phyloP scores from a whole-genome alignment of 192 early-diverging fungal species.

The Coemansia sp. region DNA sequence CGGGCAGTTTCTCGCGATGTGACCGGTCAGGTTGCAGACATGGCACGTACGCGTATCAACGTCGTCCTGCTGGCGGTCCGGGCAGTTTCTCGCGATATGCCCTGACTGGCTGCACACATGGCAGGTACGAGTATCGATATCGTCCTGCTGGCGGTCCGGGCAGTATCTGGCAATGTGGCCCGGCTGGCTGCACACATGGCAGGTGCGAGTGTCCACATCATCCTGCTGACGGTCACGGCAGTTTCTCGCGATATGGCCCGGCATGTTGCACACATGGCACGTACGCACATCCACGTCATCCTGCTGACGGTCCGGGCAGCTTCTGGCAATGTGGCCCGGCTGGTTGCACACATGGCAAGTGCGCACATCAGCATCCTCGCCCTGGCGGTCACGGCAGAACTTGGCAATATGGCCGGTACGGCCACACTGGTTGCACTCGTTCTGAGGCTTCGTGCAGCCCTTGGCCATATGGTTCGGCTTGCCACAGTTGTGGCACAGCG shows the following conservation, averaged over 20 bases:
- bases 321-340: slow-evolving; percentile 44
- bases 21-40: slow-evolving; percentile 49
- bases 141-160: slow-evolving; percentile 3
- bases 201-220: not conserved
- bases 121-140: not conserved
- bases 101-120: slow-evolving; percentile 20
- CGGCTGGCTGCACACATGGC: slow-evolving; percentile 10
- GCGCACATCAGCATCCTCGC: not conserved
- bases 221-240: slow-evolving; percentile 24
- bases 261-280: slow-evolving; percentile 9
- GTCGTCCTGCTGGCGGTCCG: slow-evolving; percentile 5
- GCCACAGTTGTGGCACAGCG: slow-evolving; percentile 51
- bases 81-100: slow-evolving; percentile 48
- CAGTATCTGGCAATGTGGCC: slow-evolving; percentile 53
- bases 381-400: slow-evolving; percentile 26
- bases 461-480: slow-evolving; percentile 43
- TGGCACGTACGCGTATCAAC: slow-evolving; percentile 23
- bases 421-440: slow-evolving; percentile 54
- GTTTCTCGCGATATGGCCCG: slow-evolving; percentile 45
- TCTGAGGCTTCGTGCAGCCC: slow-evolving; percentile 46
- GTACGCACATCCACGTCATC: not conserved
- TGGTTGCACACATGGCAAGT: slow-evolving; percentile 5
- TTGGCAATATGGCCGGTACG: slow-evolving; percentile 49
- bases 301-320: slow-evolving; percentile 23
- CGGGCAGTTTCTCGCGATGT: slow-evolving; percentile 48